A percentile compares a stretch with the other conserved stretches of the same genome.
Evolutionary conservation across 2,329 filamentous ascomycete species (phyloP).

Genomic region (Graphilbum fragrans): DNA sequence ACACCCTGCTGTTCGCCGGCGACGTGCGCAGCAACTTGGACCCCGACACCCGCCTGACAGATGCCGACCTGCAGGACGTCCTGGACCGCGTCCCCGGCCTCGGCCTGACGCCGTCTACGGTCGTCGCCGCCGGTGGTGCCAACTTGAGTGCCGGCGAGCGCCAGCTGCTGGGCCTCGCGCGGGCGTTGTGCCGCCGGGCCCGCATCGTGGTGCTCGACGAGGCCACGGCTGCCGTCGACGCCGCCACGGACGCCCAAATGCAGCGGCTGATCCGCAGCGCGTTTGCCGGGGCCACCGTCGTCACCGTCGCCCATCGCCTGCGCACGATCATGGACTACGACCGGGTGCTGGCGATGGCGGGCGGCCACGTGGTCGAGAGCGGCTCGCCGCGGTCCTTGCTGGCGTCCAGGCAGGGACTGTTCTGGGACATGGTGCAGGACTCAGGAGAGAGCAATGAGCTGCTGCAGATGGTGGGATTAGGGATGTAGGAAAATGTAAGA

Average conservation of each 20-base stretch:
- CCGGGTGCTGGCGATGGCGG: conserved; percentile 42
- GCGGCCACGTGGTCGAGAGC: conserved; percentile 44
- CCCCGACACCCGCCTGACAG: conserved; percentile 42
- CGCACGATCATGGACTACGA: conserved; percentile 50
- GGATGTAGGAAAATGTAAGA: too few relatives aligned
- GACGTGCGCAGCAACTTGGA: conserved; percentile 1
- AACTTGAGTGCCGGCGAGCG: conserved; percentile 75
- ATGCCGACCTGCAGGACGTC: conserved; percentile 6
- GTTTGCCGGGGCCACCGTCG: conserved; percentile 36
- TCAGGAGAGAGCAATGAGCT: too few relatives aligned
- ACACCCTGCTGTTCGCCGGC: conserved; percentile 78
- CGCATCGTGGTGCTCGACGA: conserved; percentile 92
- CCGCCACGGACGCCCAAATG: conserved; percentile 51
- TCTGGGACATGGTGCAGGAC: too few relatives aligned
- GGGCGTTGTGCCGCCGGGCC: conserved; percentile 63
- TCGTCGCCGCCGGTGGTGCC: not conserved
- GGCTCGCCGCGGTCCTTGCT: too few relatives aligned
- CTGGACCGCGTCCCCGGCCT: not conserved
- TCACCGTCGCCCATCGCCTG: conserved; percentile 46
- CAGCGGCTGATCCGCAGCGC: conserved; percentile 39
- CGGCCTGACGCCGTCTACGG: not conserved
- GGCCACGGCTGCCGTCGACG: conserved; percentile 86
- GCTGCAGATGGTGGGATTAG: too few relatives aligned
- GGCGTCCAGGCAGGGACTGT: too few relatives aligned
- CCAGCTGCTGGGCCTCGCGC: conserved; percentile 77